Evolutionary conservation across 495 filamentous ascomycete genomes (phyloP).

Genomic region (Aspergillus nanangensis): DNA sequence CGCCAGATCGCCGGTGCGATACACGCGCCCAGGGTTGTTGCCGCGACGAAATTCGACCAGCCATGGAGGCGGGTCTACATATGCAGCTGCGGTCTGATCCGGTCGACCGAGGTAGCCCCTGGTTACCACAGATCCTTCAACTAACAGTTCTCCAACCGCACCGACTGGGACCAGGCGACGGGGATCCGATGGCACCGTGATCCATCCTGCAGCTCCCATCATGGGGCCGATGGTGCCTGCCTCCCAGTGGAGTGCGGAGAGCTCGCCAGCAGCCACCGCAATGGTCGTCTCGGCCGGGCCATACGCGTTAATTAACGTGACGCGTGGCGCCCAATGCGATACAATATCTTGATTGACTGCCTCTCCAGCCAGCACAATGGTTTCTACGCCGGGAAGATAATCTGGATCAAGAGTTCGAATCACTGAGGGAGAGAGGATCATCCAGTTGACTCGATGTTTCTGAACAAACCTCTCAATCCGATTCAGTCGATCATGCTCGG

Average conservation of each 20-base stretch:
- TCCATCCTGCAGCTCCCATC: background rate
- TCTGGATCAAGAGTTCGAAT: conserved; percentile 14
- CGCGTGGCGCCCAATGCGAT: conserved; percentile 5
- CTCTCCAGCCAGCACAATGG: conserved; percentile 23
- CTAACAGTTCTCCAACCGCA: background rate
- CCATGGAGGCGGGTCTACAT: background rate
- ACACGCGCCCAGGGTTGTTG: conserved; percentile 2
- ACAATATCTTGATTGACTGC: conserved; percentile 6
- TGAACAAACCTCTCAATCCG: conserved; percentile 24
- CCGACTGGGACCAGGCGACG: background rate
- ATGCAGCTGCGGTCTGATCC: conserved; percentile 18
- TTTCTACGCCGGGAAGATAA: conserved; percentile 16
- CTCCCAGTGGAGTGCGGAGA: background rate
- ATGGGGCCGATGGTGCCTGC: background rate
- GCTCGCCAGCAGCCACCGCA: background rate
- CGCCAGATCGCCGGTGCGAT: conserved; percentile 30
- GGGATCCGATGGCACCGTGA: background rate
- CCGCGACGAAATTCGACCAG: background rate
- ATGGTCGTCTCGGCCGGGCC: conserved; percentile 12
- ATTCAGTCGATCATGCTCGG: conserved; percentile 30
- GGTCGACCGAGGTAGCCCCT: background rate
- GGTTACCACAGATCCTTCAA: background rate
- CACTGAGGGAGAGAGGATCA: conserved; percentile 25
- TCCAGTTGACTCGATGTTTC: conserved; percentile 19
- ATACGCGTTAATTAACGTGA: conserved; percentile 11